Base-by-base conservation (phyloP, 805 yeast species). In the Candida oleophila region DNA sequence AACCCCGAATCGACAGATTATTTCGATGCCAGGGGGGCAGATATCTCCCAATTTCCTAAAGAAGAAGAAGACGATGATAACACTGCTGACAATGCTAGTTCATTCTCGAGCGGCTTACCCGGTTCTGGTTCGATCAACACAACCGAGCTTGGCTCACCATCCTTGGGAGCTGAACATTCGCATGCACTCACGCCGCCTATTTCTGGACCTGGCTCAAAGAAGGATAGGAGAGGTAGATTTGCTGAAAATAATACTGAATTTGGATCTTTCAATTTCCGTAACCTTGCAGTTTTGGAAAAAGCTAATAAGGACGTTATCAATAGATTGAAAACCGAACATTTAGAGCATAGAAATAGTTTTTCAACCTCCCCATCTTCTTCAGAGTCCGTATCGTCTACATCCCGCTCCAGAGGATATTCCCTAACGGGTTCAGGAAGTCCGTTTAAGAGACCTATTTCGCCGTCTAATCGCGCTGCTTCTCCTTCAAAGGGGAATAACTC, bases 221-320 rank as follows among this genome's bases (percentile, higher is more conserved):
- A 88, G 53, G 75, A 92, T 47, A 72, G 94, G 42, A 81, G 89
- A 2, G 80, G 88, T 51, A 77, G 88, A 53, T 64, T 89, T 49
- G 85, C 85, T 43, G 92, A 86, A 47, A 77, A 85, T 2, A 36
- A 12, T 36, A 69, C 73, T 20, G 92, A 92, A 57, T 94, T 94
- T 76, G 99, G 99, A 0, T 85, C 94, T 3, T 94, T 94, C 65
- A 85, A 88, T 49, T 94, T 88, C 67, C 76, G 97, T 53, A 94
- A 94, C 61, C 69, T 94, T 51, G 84, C 92, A 3, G 94, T 94
- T 4, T 75, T 95, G 46, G 98, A 94, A 55, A 87, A 87, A 56
- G 97, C 96, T 7, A 94, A 94, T 60, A 89, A 89, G 59, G 97
- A 91, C 66, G 91, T 87, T 12, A 89, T 94, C 52, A 87, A 88